These are phyloP conservation scores for Pythium rhizo-oryzae DNA, from an alignment of 352 stramenopile species.

Conservation along the genomic window DNA sequence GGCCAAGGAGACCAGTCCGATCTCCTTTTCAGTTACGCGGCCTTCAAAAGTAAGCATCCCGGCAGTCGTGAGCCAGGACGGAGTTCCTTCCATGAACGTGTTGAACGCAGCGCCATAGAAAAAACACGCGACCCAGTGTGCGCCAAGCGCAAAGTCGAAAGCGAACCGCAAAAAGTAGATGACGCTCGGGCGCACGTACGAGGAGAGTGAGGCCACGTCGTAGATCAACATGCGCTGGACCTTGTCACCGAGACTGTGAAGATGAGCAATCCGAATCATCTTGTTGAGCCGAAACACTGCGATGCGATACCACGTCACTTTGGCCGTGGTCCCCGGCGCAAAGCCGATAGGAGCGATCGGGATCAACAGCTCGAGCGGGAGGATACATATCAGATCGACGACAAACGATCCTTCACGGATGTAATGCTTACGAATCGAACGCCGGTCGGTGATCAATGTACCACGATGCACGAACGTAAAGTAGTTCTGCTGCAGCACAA, in stretches of 20 bases:
- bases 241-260: slow-evolving; percentile 48
- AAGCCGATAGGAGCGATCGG: slow-evolving; percentile 14
- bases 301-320: slow-evolving; percentile 49
- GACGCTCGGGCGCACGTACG: slow-evolving; percentile 19
- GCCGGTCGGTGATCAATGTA: slow-evolving; percentile 42
- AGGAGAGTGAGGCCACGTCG: slow-evolving; percentile 32
- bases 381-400: slow-evolving; percentile 33
- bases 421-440: slow-evolving; percentile 40
- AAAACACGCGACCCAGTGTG: slow-evolving; percentile 33
- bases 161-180: slow-evolving; percentile 48
- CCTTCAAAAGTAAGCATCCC: slow-evolving; percentile 59
- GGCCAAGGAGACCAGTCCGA: slow-evolving; percentile 37
- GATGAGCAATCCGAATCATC: slow-evolving; percentile 53
- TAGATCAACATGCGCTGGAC: slow-evolving; percentile 61
- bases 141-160: slow-evolving; percentile 32
- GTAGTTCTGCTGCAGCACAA: slow-evolving; percentile 51
- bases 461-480: slow-evolving; percentile 57
- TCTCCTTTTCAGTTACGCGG: too few species aligned
- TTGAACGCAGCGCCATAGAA: slow-evolving; percentile 26
- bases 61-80: slow-evolving; percentile 29
- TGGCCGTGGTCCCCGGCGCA: slow-evolving; percentile 10
- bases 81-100: neutral
- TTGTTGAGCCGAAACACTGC: slow-evolving; percentile 56
- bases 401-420: slow-evolving; percentile 33
- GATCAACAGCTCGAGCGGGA: slow-evolving; percentile 36